These are phyloP conservation scores for Candida saitoana DNA, from an alignment of 805 yeast genomes.

Conservation along the genomic window DNA sequence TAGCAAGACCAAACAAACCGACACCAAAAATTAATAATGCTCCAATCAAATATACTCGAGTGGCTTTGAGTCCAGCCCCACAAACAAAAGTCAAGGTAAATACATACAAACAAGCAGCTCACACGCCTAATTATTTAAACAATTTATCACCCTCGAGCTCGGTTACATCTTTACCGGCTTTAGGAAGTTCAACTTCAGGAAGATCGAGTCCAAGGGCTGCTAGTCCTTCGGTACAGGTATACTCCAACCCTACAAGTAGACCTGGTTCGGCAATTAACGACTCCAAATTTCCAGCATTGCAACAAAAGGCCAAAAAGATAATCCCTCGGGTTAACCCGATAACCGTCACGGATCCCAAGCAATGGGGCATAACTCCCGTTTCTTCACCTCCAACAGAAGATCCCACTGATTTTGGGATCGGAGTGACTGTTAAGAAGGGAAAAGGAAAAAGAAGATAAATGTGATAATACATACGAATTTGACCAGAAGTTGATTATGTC, in stretches of 20 bases:
- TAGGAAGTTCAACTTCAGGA: slow-evolving; percentile 10
- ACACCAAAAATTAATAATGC: slow-evolving; percentile 13
- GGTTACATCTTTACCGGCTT: slow-evolving; percentile 26
- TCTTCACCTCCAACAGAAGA: neutral
- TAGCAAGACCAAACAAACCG: slow-evolving; percentile 24
- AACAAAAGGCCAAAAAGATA: slow-evolving; percentile 34
- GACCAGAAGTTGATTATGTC: no score
- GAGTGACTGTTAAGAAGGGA: slow-evolving; percentile 5
- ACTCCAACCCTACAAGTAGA: slow-evolving; percentile 15
- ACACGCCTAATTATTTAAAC: slow-evolving; percentile 31
- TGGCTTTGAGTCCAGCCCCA: slow-evolving; percentile 18
- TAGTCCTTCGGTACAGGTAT: slow-evolving; percentile 20
- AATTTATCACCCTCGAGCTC: slow-evolving; percentile 13
- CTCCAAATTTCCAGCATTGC: slow-evolving; percentile 47
- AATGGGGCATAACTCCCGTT: slow-evolving; percentile 16
- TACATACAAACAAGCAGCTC: slow-evolving; percentile 17
- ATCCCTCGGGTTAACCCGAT: slow-evolving; percentile 61
- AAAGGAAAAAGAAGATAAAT: neutral
- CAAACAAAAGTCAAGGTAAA: slow-evolving; percentile 9
- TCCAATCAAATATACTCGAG: slow-evolving; percentile 34
- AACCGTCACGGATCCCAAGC: slow-evolving; percentile 12
- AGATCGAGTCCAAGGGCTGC: no score
- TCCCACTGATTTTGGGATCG: slow-evolving; percentile 6
- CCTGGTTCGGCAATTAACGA: slow-evolving; percentile 13
- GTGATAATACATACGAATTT: no score